phyloP scores from a whole-genome alignment of 495 filamentous ascomycete species.

The Bryoglossum gracile region DNA sequence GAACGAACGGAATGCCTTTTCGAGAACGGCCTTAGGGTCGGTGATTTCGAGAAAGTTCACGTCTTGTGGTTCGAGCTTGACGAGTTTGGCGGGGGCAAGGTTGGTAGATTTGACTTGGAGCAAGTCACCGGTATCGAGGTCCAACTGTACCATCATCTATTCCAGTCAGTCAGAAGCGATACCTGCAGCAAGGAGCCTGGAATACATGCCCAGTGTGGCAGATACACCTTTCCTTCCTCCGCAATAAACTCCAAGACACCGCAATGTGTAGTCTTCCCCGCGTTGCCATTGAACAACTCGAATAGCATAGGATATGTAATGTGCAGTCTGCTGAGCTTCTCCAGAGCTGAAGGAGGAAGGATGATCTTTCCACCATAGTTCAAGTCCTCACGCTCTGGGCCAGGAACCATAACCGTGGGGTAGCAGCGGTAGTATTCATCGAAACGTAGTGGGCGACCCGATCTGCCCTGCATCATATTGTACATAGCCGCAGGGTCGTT shows the following conservation, averaged over 20 bases:
- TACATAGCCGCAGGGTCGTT: conserved; percentile 49
- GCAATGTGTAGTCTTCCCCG: conserved; percentile 73
- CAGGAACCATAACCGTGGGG: conserved; percentile 88
- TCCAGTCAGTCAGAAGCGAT: conserved; percentile 13
- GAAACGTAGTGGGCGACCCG: conserved; percentile 50
- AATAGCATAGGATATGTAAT: conserved; percentile 97
- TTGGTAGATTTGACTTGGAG: conserved; percentile 92
- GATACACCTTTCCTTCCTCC: conserved; percentile 92
- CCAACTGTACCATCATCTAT: conserved; percentile 89
- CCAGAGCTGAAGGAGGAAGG: conserved; percentile 86
- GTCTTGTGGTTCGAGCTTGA: conserved; percentile 93
- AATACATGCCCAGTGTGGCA: conserved; percentile 80
- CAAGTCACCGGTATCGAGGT: conserved; percentile 84
- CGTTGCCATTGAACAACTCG: conserved; percentile 82
- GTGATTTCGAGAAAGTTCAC: conserved; percentile 89
- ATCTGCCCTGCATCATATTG: conserved; percentile 29
- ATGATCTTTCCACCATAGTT: conserved; percentile 98
- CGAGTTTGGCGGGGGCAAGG: conserved; percentile 77
- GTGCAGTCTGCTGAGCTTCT: conserved; percentile 92
- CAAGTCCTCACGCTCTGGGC: conserved; percentile 78
- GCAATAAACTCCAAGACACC: conserved; percentile 97
- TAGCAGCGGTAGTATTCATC: conserved; percentile 98
- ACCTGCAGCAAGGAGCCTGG: conserved; percentile 4
- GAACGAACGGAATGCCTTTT: conserved; percentile 93
- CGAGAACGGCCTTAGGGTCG: conserved; percentile 95